Evolutionary conservation across 192 early-diverging fungal genomes (phyloP).

Genomic region (Backusella tarrabulga): DNA sequence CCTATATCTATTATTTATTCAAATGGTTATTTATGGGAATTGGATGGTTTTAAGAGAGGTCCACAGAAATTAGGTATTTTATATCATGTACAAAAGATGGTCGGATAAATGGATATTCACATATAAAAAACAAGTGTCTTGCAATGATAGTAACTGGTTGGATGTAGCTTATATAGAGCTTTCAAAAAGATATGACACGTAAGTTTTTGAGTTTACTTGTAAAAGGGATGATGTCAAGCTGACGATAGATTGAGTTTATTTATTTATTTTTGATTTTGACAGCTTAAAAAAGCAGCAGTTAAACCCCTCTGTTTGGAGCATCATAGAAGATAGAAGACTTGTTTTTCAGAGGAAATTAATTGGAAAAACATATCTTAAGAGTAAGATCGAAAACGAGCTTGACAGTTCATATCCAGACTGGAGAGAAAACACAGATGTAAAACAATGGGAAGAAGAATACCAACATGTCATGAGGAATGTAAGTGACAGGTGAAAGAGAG

Average conservation of each 20-base stretch:
- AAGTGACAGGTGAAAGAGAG: not conserved
- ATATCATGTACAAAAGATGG: not conserved
- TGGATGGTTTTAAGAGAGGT: slow-evolving; percentile 59
- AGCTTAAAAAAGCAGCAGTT: slow-evolving; percentile 18
- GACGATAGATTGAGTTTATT: not conserved
- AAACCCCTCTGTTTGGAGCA: slow-evolving; percentile 19
- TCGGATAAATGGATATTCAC: not conserved
- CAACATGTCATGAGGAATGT: slow-evolving; percentile 27
- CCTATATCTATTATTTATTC: slow-evolving; percentile 61
- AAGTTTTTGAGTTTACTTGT: not conserved
- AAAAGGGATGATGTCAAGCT: not conserved
- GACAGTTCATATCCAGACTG: slow-evolving; percentile 30
- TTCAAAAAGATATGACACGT: slow-evolving; percentile 23
- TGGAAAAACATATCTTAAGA: slow-evolving; percentile 24
- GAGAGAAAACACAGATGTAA: slow-evolving; percentile 13
- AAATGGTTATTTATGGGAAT: slow-evolving; percentile 57
- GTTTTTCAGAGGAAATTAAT: slow-evolving; percentile 18
- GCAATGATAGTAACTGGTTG: slow-evolving; percentile 56
- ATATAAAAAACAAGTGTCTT: slow-evolving; percentile 30
- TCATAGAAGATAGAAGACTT: slow-evolving; percentile 33
- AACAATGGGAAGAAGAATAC: slow-evolving; percentile 36
- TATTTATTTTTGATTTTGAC: slow-evolving; percentile 2
- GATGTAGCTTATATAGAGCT: slow-evolving; percentile 38
- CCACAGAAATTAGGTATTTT: slow-evolving; percentile 48
- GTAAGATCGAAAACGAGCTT: slow-evolving; percentile 26